Evolutionary conservation across 1,139 yeast genomes (phyloP), one percentile per base, ranked within the genome.

Genomic region (Blastobotrys malaysiensis): DNA sequence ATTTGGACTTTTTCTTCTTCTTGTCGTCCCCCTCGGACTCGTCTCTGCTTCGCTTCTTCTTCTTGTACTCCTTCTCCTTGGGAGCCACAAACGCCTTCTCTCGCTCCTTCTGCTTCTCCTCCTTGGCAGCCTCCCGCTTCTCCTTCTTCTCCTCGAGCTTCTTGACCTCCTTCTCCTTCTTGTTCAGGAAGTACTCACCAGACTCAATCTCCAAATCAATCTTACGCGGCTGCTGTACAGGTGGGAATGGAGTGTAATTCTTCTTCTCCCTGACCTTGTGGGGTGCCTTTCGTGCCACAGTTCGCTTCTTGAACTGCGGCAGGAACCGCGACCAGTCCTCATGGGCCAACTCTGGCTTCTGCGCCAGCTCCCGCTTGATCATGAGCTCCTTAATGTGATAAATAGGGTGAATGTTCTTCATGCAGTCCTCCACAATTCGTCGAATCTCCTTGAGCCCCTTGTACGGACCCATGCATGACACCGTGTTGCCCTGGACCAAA

Each of bases 311-410:
- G 78, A 95, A 95, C 78, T 87, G 91, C 26, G 99, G 99, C 68
- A 95, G 77, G 73, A 93, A 95, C 70, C 99, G 80, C 24, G 91
- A 84, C 99, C 99, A 95, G 72, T 91, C 97, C 72, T 95, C 98
- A 54, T 88, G 77, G 39, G 96, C 97, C 62, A 95, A 78, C 63
- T 91, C 98, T 9, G 99, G 99, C 65, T 88, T 90, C 73, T 90
- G 88, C 47, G 96, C 88, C 61, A 93, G 77, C 73, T 93, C 99
- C 70, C 95, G 87, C 73, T 91, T 93, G 69, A 93, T 91, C 99
- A 93, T 95, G 61, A 93, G 78, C 71, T 95, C 99, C 71, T 95
- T 93, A 67, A 93, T 91, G 69, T 95, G 93, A 73, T 93, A 93
- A 60, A 93, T 93, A 9, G 99, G 99, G 70, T 93, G 99, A 18